Base-by-base conservation (phyloP, 306 rosid genomes). In the Nissolia schottii region DNA sequence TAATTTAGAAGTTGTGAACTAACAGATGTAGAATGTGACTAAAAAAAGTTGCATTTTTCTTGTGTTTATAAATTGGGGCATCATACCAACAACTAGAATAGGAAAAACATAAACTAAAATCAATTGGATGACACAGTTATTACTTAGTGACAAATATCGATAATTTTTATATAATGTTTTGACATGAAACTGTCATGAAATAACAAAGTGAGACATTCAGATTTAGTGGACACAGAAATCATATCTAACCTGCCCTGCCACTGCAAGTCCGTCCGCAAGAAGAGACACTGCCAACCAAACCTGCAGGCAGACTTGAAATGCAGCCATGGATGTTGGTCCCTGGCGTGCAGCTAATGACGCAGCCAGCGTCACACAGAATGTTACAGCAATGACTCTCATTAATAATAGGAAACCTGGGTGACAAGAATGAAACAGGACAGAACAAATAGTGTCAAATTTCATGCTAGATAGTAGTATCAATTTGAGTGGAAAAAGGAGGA, bases 291-390 rank as follows among this genome's bases (percentile, higher is more conserved):
- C 87, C 87, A 93, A 68, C 98, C 98, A 93, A 82, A 93, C 78
- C 81, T 93, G 98, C 80, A 93, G 81, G 80, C 97, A 93, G 58
- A 93, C 92, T 80, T 93, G 98, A 84, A 90, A 93, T 57, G 98
- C 98, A 23, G 98, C 98, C 98, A 93, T 93, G 35, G 92, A 82
- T 46, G 90, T 91, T 13, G 98, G 1, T 57, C 98, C 98, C 41
- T 81, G 85, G 14, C 94, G 89, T 61, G 98, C 98, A 64, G 98
- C 92, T 79, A 93, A 74, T 5, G 98, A 93, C 23, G 97, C 96
- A 34, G 96, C 86, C 63, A 93, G 83, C 0, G 98, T 93, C 87
- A 93, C 98, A 41, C 98, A 90, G 84, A 93, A 90, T 60, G 98
- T 93, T 60, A 82, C 98, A 7, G 98, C 98, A 37, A 93, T 74